Evolutionary conservation across 768 basidiomycete species (phyloP).

Genomic region (Podaxis sp.): DNA sequence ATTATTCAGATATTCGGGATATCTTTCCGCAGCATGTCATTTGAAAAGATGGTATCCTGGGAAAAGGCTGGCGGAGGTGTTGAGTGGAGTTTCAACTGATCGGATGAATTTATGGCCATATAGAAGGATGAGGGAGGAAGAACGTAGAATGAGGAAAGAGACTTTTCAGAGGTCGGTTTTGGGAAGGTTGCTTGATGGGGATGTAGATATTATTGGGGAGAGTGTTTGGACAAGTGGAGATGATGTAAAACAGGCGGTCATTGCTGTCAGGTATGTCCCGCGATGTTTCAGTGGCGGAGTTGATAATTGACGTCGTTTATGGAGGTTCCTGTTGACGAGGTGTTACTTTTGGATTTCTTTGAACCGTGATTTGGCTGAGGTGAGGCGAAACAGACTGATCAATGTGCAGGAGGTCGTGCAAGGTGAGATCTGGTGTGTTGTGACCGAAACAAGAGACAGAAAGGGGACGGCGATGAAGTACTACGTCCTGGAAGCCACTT

Average conservation of each 20-base stretch:
- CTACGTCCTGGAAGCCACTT: conserved; percentile 68
- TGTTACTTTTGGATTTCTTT: conserved; percentile 64
- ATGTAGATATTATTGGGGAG: conserved; percentile 34
- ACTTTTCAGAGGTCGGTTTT: conserved; percentile 54
- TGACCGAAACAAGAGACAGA: conserved; percentile 9
- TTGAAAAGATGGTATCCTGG: conserved; percentile 50
- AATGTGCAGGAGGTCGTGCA: conserved; percentile 52
- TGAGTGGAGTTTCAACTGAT: conserved; percentile 36
- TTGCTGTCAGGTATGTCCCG: background rate
- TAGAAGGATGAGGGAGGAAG: conserved; percentile 46
- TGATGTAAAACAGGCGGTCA: conserved; percentile 47
- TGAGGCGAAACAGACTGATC: conserved; percentile 28
- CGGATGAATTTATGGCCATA: conserved; percentile 77
- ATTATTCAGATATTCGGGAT: conserved; percentile 24
- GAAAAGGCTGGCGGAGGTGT: conserved; percentile 37
- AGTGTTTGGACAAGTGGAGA: conserved; percentile 62
- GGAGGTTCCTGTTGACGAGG: conserved; percentile 63
- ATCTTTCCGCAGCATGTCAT: conserved; percentile 55
- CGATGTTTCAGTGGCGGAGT: background rate
- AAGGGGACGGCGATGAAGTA: conserved; percentile 28
- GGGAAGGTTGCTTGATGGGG: conserved; percentile 30
- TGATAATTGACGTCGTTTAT: background rate
- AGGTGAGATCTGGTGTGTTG: conserved; percentile 62
- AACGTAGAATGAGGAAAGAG: conserved; percentile 33
- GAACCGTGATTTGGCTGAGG: conserved; percentile 31